phyloP scores from a whole-genome alignment of 78 protist species.

The Speleostelium caveatum region DNA sequence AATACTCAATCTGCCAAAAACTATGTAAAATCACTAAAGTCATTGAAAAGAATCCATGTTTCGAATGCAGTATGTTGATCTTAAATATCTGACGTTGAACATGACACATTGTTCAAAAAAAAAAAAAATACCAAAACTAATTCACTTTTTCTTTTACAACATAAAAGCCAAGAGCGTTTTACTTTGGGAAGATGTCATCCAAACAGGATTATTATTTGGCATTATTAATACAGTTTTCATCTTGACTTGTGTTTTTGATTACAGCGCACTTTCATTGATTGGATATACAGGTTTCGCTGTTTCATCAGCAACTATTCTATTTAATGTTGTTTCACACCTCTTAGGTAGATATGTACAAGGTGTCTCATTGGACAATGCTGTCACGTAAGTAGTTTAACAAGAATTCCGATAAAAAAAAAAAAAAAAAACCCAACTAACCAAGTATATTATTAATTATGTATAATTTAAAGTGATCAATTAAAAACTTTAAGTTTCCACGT shows the following conservation, averaged over 20 bases:
- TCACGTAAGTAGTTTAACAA: conserved; percentile 18
- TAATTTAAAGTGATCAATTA: conserved; percentile 61
- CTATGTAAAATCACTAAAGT: conserved; percentile 13
- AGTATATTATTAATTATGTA: too few relatives aligned
- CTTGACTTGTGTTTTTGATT: conserved; percentile 6
- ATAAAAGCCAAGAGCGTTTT: conserved; percentile 18
- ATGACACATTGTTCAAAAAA: too few relatives aligned
- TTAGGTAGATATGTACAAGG: conserved; percentile 37
- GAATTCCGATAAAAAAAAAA: background rate
- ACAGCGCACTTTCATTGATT: conserved; percentile 41
- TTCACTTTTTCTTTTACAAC: too few relatives aligned
- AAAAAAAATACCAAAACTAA: too few relatives aligned
- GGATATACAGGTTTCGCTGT: conserved; percentile 41
- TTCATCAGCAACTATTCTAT: conserved; percentile 18
- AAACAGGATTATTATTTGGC: conserved; percentile 49
- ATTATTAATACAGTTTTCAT: conserved; percentile 50
- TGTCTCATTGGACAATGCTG: conserved; percentile 24
- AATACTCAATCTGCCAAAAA: conserved; percentile 47
- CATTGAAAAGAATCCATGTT: conserved; percentile 31
- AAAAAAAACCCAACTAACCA: too few relatives aligned
- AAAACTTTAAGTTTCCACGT: conserved; percentile 70
- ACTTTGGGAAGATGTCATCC: conserved; percentile 56
- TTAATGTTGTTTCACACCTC: conserved; percentile 14
- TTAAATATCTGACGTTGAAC: too few relatives aligned
- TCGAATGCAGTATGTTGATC: conserved; percentile 19